Evolutionary conservation across 2,329 filamentous ascomycete genomes (phyloP).

Genomic region (Aaosphaeria pasadenensis): DNA sequence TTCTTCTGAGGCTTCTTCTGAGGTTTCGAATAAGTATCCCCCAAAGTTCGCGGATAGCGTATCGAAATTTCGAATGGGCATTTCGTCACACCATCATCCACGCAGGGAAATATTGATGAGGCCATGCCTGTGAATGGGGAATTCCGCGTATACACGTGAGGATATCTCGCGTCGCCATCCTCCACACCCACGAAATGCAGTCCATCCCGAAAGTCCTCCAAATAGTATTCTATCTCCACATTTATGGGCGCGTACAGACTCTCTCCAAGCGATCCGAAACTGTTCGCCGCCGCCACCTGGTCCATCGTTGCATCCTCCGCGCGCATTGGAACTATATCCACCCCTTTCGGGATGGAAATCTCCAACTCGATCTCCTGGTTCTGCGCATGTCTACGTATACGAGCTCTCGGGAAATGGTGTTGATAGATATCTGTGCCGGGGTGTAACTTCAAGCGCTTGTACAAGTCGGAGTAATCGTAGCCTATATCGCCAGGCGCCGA

Average conservation of each 20-base stretch:
- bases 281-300: constrained; percentile 12
- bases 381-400: constrained; percentile 58
- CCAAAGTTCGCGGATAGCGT: constrained; percentile 79
- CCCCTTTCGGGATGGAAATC: constrained; percentile 57
- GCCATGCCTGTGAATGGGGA: constrained; percentile 74
- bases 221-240: constrained; percentile 72
- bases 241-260: constrained; percentile 57
- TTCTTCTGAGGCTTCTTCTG: constrained; percentile 19
- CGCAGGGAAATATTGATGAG: constrained; percentile 86
- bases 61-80: constrained; percentile 88
- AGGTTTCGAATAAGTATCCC: constrained; percentile 60
- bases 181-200: constrained; percentile 88
- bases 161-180: constrained; percentile 75
- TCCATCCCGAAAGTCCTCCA: constrained; percentile 76
- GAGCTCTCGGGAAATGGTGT: constrained; percentile 72
- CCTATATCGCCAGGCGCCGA: background rate
- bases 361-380: constrained; percentile 56
- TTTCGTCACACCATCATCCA: constrained; percentile 79
- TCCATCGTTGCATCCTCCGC: constrained; percentile 43
- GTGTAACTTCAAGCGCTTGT: constrained; percentile 62
- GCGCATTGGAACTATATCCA: constrained; percentile 61
- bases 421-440: constrained; percentile 64
- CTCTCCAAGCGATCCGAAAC: constrained; percentile 22
- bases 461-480: constrained; percentile 58
- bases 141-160: constrained; percentile 87